These are phyloP conservation scores for Notholithocarpus densiflorus DNA, from an alignment of 306 rosid genomes.

Conservation along the genomic window DNA sequence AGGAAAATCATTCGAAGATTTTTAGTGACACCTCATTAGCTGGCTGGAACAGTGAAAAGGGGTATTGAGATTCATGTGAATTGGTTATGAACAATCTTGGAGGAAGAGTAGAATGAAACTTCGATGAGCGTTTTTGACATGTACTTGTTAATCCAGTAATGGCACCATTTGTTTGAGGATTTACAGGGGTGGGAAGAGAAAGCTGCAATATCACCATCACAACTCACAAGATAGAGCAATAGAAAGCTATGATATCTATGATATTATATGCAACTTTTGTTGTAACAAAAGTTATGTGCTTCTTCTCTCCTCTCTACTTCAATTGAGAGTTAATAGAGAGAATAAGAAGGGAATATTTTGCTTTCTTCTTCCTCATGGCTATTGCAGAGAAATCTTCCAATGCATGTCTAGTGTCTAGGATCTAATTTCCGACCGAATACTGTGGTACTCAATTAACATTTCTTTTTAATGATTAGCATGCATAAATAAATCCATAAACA, in stretches of 20 bases:
- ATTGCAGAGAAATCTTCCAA: slow-evolving; percentile 14
- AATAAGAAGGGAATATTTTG: slow-evolving; percentile 21
- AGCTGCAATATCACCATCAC: slow-evolving; percentile 25
- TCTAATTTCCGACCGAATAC: slow-evolving; percentile 6
- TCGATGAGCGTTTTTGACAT: not conserved
- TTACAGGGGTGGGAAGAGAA: slow-evolving; percentile 2
- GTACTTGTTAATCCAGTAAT: not conserved
- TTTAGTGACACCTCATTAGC: not conserved
- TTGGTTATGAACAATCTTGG: slow-evolving; percentile 16
- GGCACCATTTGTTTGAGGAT: not conserved
- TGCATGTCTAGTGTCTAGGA: slow-evolving; percentile 13
- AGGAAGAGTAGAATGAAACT: slow-evolving; percentile 18
- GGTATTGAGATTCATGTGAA: slow-evolving; percentile 19
- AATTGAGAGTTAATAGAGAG: not conserved
- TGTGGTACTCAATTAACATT: not conserved
- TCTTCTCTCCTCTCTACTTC: not conserved
- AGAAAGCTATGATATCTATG: not conserved
- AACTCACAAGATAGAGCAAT: not conserved
- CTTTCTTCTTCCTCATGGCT: slow-evolving; percentile 29
- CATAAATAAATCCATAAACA: not conserved
- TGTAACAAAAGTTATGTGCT: not conserved
- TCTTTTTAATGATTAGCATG: not conserved
- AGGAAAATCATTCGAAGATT: not conserved
- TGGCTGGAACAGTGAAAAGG: slow-evolving; percentile 10
- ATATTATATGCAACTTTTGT: not conserved